Conservation (phyloP, 2,329 filamentous ascomycete genomes). For the Colletotrichum liriopes region DNA sequence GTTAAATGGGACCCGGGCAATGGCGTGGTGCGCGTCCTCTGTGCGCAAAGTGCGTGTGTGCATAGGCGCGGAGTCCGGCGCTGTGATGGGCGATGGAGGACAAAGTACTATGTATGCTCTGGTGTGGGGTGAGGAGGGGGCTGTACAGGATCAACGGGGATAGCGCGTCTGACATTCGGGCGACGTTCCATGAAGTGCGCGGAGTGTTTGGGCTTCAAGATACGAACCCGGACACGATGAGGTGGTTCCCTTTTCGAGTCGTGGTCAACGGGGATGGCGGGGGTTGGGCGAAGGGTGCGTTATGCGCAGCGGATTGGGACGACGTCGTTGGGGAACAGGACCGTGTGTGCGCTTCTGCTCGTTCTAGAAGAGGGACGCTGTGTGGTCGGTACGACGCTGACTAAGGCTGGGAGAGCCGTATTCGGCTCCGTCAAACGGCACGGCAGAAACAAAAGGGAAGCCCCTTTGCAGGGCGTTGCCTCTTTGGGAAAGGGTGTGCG, state of each 20-base stretch:
- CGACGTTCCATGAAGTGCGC: conserved; percentile 9
- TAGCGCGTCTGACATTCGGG: conserved; percentile 27
- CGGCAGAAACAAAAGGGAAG: background rate
- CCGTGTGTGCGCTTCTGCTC: background rate
- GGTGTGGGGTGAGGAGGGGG: background rate
- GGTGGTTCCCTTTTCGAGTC: conserved; percentile 21
- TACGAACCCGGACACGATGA: conserved; percentile 38
- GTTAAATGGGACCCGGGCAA: background rate
- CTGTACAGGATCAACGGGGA: background rate
- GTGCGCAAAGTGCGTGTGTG: background rate
- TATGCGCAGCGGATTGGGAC: background rate
- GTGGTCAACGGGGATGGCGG: conserved; percentile 6
- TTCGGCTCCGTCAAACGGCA: background rate
- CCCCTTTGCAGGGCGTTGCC: conserved; percentile 27
- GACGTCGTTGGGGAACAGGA: background rate
- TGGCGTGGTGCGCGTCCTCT: background rate
- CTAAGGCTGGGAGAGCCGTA: background rate
- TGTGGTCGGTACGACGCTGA: background rate
- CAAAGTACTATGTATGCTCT: background rate
- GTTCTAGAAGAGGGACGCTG: too few relatives aligned
- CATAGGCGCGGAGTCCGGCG: background rate
- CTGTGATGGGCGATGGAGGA: background rate
- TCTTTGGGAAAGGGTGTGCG: conserved; percentile 28
- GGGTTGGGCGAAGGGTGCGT: background rate
- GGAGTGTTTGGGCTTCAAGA: conserved; percentile 25